Conservation (phyloP, 1,284 basidiomycete genomes). For the Heterobasidion irregulare region DNA sequence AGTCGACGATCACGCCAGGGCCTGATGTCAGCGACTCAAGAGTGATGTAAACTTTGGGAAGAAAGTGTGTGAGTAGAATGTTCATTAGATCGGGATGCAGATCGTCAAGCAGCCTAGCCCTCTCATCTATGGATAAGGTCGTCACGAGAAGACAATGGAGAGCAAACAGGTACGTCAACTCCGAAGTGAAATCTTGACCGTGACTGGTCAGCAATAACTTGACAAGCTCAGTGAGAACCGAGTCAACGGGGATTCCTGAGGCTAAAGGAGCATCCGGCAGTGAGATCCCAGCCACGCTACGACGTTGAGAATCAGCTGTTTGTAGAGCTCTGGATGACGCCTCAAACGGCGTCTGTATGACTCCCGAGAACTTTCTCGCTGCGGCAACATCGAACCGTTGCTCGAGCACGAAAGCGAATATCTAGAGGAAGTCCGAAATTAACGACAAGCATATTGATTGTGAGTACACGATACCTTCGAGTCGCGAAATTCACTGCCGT, state of each 20-base stretch:
- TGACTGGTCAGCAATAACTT: conserved; percentile 3
- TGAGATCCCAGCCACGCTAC: not conserved
- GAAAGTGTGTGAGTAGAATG: conserved; percentile 26
- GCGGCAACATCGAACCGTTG: conserved; percentile 19
- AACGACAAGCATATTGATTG: too few species aligned
- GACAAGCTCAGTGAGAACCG: conserved; percentile 1
- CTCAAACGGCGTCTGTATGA: conserved; percentile 15
- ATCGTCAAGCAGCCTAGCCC: conserved; percentile 26
- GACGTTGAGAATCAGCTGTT: conserved; percentile 1
- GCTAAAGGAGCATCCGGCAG: not conserved
- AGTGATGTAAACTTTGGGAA: conserved; percentile 27
- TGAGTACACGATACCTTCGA: conserved; percentile 36
- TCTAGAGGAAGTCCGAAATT: conserved; percentile 19
- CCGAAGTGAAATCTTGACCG: conserved; percentile 5
- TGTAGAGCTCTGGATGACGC: conserved; percentile 9
- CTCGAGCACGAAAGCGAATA: conserved; percentile 38
- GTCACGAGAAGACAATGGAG: conserved; percentile 36
- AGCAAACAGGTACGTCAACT: conserved; percentile 27
- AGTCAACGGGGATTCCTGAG: not conserved
- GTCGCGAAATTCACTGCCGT: conserved; percentile 48
- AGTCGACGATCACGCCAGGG: conserved; percentile 23
- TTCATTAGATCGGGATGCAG: conserved; percentile 22
- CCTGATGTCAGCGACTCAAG: conserved; percentile 19
- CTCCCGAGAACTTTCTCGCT: conserved; percentile 6
- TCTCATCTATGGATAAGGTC: conserved; percentile 30